Evolutionary conservation across 495 filamentous ascomycete species (phyloP).

Genomic region (Darksidea phi): DNA sequence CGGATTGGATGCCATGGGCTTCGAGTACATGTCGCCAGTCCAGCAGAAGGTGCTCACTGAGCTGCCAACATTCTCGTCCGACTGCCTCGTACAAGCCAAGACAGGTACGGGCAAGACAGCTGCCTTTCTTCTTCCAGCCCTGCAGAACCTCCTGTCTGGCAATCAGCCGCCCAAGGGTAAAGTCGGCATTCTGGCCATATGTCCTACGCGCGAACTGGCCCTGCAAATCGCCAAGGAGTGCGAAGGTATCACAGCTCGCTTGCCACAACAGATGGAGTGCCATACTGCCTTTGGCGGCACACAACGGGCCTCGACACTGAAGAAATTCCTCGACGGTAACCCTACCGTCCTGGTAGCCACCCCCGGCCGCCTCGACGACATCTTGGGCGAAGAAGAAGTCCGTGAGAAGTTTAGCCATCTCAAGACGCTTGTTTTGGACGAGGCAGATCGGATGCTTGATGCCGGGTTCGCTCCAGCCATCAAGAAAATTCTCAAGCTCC

Average conservation of each 20-base stretch:
- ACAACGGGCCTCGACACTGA: slow-evolving; percentile 47
- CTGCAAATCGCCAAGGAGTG: slow-evolving; percentile 65
- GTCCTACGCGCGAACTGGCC: slow-evolving; percentile 65
- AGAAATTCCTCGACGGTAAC: slow-evolving; percentile 50
- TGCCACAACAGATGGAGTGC: slow-evolving; percentile 47
- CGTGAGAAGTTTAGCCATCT: slow-evolving; percentile 50
- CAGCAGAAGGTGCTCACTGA: slow-evolving; percentile 55
- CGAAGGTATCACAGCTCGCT: slow-evolving; percentile 50
- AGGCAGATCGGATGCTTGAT: slow-evolving; percentile 68
- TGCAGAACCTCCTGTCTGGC: slow-evolving; percentile 33
- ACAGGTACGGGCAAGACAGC: slow-evolving; percentile 40
- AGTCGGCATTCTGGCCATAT: slow-evolving; percentile 62
- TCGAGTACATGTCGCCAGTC: slow-evolving; percentile 47
- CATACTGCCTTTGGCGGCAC: slow-evolving; percentile 58
- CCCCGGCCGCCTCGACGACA: slow-evolving; percentile 63
- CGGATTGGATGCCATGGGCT: slow-evolving; percentile 2
- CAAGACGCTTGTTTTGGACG: slow-evolving; percentile 63
- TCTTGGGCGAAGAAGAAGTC: slow-evolving; percentile 52
- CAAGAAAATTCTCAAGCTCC: slow-evolving; percentile 55
- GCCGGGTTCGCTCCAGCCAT: slow-evolving; percentile 60
- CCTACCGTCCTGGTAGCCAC: slow-evolving; percentile 61
- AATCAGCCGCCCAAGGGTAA: slow-evolving; percentile 44
- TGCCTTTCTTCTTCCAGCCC: slow-evolving; percentile 32
- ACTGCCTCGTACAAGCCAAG: slow-evolving; percentile 48
- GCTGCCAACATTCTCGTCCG: slow-evolving; percentile 52